These are phyloP conservation scores for Didymella lethalis DNA, from an alignment of 2,329 filamentous ascomycete species.

Conservation along the genomic window DNA sequence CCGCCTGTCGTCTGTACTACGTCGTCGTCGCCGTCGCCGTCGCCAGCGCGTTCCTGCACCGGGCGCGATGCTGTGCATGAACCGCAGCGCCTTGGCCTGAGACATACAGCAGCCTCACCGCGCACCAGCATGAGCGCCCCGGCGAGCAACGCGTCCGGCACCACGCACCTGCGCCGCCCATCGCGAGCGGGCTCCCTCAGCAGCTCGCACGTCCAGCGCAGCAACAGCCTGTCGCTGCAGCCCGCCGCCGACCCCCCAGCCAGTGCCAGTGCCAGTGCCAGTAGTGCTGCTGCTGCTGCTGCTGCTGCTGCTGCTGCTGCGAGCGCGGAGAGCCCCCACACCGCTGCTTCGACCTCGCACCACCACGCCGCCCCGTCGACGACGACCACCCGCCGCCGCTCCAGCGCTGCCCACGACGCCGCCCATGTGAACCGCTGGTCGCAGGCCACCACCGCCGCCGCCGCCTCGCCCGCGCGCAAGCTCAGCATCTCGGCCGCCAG, in stretches of 20 bases:
- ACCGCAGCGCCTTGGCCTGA: conserved; percentile 37
- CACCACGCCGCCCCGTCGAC: neutral
- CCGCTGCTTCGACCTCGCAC: neutral
- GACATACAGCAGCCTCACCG: conserved; percentile 33
- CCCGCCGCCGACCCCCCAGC: neutral
- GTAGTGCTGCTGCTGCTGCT: neutral
- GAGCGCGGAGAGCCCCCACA: conserved; percentile 17
- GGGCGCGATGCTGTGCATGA: conserved; percentile 40
- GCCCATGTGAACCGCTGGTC: conserved; percentile 66
- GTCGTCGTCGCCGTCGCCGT: conserved; percentile 17
- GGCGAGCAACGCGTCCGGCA: conserved; percentile 10
- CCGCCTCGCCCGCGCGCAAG: conserved; percentile 52
- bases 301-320: conserved; percentile 12
- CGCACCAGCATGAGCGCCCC: conserved; percentile 38
- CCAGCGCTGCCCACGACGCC: neutral
- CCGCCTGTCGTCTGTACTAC: conserved; percentile 2
- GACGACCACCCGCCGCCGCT: neutral
- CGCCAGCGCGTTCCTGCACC: conserved; percentile 37
- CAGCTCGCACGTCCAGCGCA: neutral
- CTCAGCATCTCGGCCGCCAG: conserved; percentile 48
- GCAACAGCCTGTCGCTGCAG: conserved; percentile 1
- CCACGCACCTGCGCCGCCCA: conserved; percentile 35
- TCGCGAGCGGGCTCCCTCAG: conserved; percentile 54
- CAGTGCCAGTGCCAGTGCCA: neutral
- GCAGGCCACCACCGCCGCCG: conserved; percentile 61